Evolutionary conservation across 2,329 filamentous ascomycete genomes (phyloP), one percentile per base, ranked within the genome.

Genomic region (Thielaviopsis populi): DNA sequence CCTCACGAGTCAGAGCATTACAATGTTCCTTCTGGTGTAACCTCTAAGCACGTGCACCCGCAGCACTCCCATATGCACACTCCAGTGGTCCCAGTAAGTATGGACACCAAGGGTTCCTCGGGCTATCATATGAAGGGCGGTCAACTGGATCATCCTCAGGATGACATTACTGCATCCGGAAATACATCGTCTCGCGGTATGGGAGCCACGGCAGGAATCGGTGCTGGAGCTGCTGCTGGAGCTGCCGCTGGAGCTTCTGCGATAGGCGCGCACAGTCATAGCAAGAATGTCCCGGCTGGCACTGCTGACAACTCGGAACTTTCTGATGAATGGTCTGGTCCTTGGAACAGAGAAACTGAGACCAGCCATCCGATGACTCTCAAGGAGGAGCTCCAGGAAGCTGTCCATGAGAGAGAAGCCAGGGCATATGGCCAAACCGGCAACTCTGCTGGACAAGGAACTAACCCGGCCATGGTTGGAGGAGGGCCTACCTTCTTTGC

Each of bases 301-400:
- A 37, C 41, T 27, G 22, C 37, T 19, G 61, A 65, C 22, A 48
- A 59, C 17, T 42, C 53, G 11, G 64, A 43, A 15, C 64, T 65
- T 42, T 65, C 64, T 11, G 59, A 62, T n/a, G 63, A 65, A 24
- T 65, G 63, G 63, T 65, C 63, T 24, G 63, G 60, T 8, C 63
- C 63, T n/a, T 65, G 63, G 63, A 65, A 65, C 53, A 50, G 42
- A 27, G 54, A 59, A 11, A 61, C 63, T 15, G 22, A 17, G 5
- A 3, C 11, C 7, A 37, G n/a, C 42, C 42, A 15, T 19, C 58
- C 56, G 2, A 61, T 42, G 48, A 60, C 63, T 27, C 59, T 66
- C 13, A 66, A 66, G 46, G 65, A 66, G 42, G 62, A 66, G 62
- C 61, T 66, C 19, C 62, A 63, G 41, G 62, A 63, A 17, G 30